phyloP scores from a whole-genome alignment of 2,329 filamentous ascomycete genomes.

The Fusarium nanum region DNA sequence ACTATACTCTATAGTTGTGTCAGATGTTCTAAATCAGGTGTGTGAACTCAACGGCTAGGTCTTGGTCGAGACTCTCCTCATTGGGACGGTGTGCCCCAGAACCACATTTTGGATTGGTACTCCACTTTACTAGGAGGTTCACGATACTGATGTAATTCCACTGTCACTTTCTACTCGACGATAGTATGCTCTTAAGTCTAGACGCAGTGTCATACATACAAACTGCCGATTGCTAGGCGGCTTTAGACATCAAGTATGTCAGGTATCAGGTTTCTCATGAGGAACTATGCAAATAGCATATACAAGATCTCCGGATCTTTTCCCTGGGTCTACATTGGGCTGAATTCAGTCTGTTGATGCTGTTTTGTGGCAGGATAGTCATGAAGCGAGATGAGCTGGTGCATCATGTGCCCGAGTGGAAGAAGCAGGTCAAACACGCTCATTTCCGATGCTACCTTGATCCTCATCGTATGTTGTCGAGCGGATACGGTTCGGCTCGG shows the following conservation, averaged over 20 bases:
- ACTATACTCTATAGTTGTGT: not conserved
- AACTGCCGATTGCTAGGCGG: not conserved
- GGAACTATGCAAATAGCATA: not conserved
- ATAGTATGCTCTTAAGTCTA: rapidly evolving
- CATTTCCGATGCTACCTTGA: not conserved
- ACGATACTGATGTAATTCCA: not conserved
- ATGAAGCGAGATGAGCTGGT: not conserved
- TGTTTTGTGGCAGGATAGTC: rapidly evolving
- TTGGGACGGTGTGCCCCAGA: rapidly evolving
- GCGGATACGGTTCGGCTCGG: constrained; percentile 18
- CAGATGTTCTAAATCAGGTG: not conserved
- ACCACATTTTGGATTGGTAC: not conserved
- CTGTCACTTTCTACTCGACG: rapidly evolving
- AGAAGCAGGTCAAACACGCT: not conserved
- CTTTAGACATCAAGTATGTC: not conserved
- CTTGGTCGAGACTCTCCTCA: not conserved
- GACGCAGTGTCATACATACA: too few species aligned
- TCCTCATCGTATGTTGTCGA: not conserved
- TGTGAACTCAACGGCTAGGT: rapidly evolving
- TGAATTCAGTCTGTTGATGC: not conserved
- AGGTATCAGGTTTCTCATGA: not conserved
- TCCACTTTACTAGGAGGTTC: rapidly evolving
- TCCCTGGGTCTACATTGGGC: not conserved
- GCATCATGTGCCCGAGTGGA: not conserved
- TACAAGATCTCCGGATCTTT: rapidly evolving